phyloP scores from a whole-genome alignment of 257 asterid genomes.

The Ophiorrhiza pumila region DNA sequence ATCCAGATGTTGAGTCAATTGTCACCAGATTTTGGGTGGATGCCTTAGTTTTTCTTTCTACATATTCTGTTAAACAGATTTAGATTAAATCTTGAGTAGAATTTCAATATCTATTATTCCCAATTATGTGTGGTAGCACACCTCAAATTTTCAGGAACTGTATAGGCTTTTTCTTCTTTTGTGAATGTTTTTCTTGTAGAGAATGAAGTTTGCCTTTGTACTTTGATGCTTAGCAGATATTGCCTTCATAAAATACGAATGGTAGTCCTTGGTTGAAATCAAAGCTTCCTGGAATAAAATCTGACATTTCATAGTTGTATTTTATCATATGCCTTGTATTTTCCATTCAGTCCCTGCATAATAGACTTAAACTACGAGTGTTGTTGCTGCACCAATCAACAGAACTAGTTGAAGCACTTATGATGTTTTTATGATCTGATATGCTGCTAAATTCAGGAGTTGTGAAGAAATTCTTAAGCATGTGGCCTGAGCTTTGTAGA shows the following conservation, averaged over 20 bases:
- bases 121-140: background rate
- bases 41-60: background rate
- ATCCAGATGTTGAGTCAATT: background rate
- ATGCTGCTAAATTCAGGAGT: conserved; percentile 47
- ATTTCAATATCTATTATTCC: background rate
- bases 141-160: background rate
- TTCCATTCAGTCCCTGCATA: background rate
- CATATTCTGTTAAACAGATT: background rate
- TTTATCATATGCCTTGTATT: background rate
- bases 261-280: background rate
- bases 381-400: background rate
- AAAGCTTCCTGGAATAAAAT: background rate
- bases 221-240: background rate
- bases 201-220: background rate
- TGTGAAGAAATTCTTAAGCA: conserved; percentile 51
- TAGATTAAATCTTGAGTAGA: background rate
- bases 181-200: background rate
- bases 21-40: background rate
- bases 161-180: background rate
- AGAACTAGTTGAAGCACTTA: background rate
- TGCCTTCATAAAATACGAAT: background rate
- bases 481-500: conserved; percentile 94
- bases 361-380: background rate
- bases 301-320: background rate
- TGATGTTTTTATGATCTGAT: background rate